These are phyloP conservation scores for Chionographis japonica DNA, from an alignment of 106 monocot species.

Conservation along the genomic window DNA sequence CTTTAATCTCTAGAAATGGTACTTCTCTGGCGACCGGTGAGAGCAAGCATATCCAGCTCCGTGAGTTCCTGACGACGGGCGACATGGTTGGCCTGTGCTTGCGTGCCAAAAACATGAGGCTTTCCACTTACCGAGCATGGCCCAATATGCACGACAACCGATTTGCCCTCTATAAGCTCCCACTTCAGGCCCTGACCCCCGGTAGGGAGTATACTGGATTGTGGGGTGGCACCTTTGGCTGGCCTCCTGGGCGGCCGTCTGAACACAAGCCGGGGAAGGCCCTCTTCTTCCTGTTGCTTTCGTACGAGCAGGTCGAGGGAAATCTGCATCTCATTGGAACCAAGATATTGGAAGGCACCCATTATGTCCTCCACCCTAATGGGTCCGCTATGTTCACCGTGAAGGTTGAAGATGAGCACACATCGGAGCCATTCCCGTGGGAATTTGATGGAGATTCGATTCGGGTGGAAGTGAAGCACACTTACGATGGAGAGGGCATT, in stretches of 20 bases:
- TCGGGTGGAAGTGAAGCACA: conserved; percentile 36
- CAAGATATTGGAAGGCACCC: conserved; percentile 82
- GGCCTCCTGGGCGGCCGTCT: conserved; percentile 42
- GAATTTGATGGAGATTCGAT: conserved; percentile 29
- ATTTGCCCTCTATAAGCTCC: conserved; percentile 79
- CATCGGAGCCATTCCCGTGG: conserved; percentile 70
- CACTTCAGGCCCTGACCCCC: conserved; percentile 22
- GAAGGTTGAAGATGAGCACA: conserved; percentile 40
- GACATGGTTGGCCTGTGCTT: conserved; percentile 50
- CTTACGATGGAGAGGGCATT: conserved; percentile 68
- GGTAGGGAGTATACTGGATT: conserved; percentile 61
- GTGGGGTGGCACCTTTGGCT: conserved; percentile 88
- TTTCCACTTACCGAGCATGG: conserved; percentile 68
- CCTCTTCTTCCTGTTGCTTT: conserved; percentile 64
- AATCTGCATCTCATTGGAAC: conserved; percentile 48
- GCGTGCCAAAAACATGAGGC: conserved; percentile 44
- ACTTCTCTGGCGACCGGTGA: conserved; percentile 9
- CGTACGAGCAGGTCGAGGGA: conserved; percentile 58
- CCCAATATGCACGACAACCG: conserved; percentile 78
- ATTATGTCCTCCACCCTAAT: conserved; percentile 91
- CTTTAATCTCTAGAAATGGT: conserved; percentile 2
- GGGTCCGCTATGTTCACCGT: conserved; percentile 88
- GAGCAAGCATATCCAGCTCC: conserved; percentile 45
- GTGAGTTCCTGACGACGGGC: conserved; percentile 52
- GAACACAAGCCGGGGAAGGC: conserved; percentile 68